A percentile compares a stretch with the other conserved stretches of the same genome.
phyloP scores from a whole-genome alignment of 2,329 filamentous ascomycete species.

The Scolecobasidium constrictum region DNA sequence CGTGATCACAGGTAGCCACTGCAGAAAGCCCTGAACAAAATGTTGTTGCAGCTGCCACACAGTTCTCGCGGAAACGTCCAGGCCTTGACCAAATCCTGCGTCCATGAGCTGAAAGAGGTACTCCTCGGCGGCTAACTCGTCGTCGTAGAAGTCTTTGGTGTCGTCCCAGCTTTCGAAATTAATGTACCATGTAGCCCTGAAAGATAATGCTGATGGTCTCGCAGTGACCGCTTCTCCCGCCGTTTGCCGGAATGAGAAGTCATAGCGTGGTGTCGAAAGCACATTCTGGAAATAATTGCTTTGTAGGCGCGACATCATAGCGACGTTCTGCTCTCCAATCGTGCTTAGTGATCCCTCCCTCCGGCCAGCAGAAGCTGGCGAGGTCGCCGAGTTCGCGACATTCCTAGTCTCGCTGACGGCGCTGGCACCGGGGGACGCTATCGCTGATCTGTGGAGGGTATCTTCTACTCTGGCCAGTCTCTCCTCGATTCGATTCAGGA shows the following conservation, averaged over 20 bases:
- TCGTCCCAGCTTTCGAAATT: constrained; percentile 20
- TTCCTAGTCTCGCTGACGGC: neutral
- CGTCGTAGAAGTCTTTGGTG: constrained; percentile 19
- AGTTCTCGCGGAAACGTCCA: constrained; percentile 16
- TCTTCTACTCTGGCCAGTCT: constrained; percentile 18
- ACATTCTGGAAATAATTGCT: constrained; percentile 13
- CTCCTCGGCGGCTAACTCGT: constrained; percentile 18
- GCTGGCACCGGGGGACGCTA: neutral
- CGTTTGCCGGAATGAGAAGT: constrained; percentile 19
- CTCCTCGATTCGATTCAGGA: constrained; percentile 16
- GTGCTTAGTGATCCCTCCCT: neutral
- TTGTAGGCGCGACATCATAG: neutral
- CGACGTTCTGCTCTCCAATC: neutral
- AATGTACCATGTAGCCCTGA: constrained; percentile 16
- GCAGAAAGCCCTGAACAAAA: constrained; percentile 19
- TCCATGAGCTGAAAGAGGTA: constrained; percentile 17
- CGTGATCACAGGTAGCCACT: constrained; percentile 19
- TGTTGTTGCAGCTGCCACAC: constrained; percentile 17
- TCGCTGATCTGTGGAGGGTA: neutral
- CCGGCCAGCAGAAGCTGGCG: neutral
- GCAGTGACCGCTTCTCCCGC: constrained; percentile 17
- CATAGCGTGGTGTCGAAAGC: constrained; percentile 12
- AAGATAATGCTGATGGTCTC: constrained; percentile 17
- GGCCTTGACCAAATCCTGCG: constrained; percentile 10
- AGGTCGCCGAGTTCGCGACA: neutral